phyloP scores from a whole-genome alignment of 495 filamentous ascomycete genomes.

The Daldinia grandis region DNA sequence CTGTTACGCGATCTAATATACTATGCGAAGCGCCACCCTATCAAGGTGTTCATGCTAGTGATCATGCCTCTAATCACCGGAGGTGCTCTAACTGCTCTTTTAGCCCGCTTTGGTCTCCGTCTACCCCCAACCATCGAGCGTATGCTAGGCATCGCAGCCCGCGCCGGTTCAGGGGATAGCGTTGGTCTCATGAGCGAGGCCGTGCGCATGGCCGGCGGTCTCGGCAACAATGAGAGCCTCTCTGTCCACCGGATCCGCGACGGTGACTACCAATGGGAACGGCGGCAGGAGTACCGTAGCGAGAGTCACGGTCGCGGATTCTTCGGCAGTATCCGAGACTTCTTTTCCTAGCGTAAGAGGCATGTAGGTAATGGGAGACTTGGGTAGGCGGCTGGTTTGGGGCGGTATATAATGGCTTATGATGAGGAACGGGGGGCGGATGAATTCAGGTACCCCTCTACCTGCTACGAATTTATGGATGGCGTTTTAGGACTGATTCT shows the following conservation, averaged over 20 bases:
- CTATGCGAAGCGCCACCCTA: conserved; percentile 79
- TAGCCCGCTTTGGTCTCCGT: conserved; percentile 77
- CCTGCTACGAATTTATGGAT: conserved; percentile 22
- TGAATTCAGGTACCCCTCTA: conserved; percentile 29
- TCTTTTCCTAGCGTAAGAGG: conserved; percentile 35
- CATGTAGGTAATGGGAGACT: neutral
- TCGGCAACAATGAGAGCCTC: conserved; percentile 24
- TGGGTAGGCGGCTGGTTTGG: neutral
- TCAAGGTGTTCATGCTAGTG: conserved; percentile 85
- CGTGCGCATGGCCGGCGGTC: conserved; percentile 52
- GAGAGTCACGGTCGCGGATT: conserved; percentile 41
- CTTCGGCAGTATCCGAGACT: conserved; percentile 41
- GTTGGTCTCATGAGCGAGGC: conserved; percentile 63
- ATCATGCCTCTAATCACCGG: conserved; percentile 85
- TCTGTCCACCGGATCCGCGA: conserved; percentile 45
- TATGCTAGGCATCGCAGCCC: conserved; percentile 62
- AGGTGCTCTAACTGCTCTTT: conserved; percentile 75
- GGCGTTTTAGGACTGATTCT: conserved; percentile 25
- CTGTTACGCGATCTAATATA: conserved; percentile 76
- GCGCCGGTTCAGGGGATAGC: conserved; percentile 58
- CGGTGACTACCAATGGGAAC: conserved; percentile 52
- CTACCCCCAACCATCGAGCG: conserved; percentile 67
- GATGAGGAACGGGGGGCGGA: conserved; percentile 3
- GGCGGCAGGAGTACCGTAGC: conserved; percentile 51
- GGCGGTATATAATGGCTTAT: conserved; percentile 1